These are phyloP conservation scores for Geotrichum bryndzae DNA, from an alignment of 1,139 yeast species.

Conservation along the genomic window DNA sequence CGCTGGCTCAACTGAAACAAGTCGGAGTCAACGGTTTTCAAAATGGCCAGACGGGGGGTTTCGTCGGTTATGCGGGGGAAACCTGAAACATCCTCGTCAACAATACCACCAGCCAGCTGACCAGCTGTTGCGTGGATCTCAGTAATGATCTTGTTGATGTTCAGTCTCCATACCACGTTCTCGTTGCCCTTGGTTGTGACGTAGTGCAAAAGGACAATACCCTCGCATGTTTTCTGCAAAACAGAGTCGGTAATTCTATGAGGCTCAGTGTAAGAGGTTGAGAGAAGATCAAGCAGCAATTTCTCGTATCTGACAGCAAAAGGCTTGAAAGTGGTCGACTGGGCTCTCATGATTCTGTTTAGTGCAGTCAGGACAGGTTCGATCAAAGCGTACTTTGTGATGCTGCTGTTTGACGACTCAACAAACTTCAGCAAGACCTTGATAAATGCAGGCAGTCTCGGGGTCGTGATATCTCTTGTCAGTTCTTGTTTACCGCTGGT, in stretches of 20 bases:
- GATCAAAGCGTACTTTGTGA: conserved; percentile 28
- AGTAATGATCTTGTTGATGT: conserved; percentile 22
- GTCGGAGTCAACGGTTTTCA: conserved; percentile 1
- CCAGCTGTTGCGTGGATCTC: conserved; percentile 26
- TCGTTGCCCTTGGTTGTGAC: conserved; percentile 46
- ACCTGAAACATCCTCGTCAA: conserved; percentile 23
- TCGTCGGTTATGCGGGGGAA: not conserved
- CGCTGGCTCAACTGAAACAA: conserved; percentile 13
- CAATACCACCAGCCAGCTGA: conserved; percentile 18
- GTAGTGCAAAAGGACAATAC: conserved; percentile 58
- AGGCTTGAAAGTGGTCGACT: conserved; percentile 80
- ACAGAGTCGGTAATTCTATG: conserved; percentile 36
- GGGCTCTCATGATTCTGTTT: conserved; percentile 46
- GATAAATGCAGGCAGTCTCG: conserved; percentile 62
- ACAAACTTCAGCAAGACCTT: conserved; percentile 44
- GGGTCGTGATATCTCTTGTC: conserved; percentile 78
- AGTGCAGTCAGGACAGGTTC: conserved; percentile 45
- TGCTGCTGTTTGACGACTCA: conserved; percentile 18
- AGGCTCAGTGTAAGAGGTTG: conserved; percentile 33
- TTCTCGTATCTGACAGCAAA: conserved; percentile 56
- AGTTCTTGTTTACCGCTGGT: conserved; percentile 79
- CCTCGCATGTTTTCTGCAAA: conserved; percentile 42
- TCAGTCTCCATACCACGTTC: conserved; percentile 34
- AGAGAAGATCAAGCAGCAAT: conserved; percentile 40
- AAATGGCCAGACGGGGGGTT: conserved; percentile 9